Evolutionary conservation across 306 rosid genomes (phyloP).

Genomic region (Medicago ruthenica): DNA sequence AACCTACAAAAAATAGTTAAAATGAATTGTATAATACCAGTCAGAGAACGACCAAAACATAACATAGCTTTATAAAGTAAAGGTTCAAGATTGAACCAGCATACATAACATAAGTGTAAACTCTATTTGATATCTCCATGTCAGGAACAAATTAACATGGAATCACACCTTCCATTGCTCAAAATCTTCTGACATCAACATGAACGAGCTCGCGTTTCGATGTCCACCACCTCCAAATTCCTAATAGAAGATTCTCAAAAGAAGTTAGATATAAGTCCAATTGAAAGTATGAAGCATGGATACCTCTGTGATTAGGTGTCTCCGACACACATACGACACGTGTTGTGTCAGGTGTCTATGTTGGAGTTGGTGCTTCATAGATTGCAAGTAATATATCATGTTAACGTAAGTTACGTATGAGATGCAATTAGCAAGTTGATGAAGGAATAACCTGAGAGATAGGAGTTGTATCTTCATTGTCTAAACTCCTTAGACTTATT

Average conservation of each 20-base stretch:
- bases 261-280: constrained; percentile 19
- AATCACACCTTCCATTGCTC: constrained; percentile 68
- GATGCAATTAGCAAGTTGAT: constrained; percentile 30
- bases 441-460: constrained; percentile 67
- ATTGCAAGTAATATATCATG: constrained; percentile 17
- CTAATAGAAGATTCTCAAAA: constrained; percentile 48
- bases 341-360: neutral
- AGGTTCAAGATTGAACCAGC: constrained; percentile 30
- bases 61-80: constrained; percentile 33
- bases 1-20: constrained; percentile 2
- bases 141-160: constrained; percentile 18
- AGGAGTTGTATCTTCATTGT: constrained; percentile 70
- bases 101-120: no score
- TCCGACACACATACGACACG: neutral
- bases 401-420: neutral
- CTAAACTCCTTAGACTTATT: constrained; percentile 79
- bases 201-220: constrained; percentile 79
- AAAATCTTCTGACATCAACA: constrained; percentile 62
- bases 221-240: constrained; percentile 92
- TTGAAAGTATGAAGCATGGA: neutral
- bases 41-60: constrained; percentile 8
- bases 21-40: constrained; percentile 15
- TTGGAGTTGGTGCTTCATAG: neutral
- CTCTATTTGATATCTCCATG: constrained; percentile 19
- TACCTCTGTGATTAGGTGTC: neutral